A percentile compares a stretch with the other conserved stretches of the same genome.
These are phyloP conservation scores for Candida vartiovaarae DNA, from an alignment of 805 yeast genomes.

Conservation along the genomic window DNA sequence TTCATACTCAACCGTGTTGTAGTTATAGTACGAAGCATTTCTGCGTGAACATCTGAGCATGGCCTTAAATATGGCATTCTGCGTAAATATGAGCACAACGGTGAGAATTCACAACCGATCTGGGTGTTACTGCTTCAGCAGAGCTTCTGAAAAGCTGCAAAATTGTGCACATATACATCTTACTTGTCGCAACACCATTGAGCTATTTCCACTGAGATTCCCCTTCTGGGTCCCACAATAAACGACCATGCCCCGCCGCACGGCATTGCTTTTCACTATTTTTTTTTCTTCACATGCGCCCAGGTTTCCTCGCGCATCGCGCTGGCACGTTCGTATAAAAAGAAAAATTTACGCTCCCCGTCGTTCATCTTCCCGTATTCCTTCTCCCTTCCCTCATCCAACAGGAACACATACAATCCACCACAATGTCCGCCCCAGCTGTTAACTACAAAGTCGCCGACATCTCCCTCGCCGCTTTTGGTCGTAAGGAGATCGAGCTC, in stretches of 20 bases:
- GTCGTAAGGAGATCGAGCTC: slow-evolving; percentile 98
- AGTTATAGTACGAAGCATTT: too few relatives aligned
- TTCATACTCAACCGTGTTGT: too few relatives aligned
- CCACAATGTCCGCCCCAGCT: slow-evolving; percentile 50
- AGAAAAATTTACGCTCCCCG: neutral
- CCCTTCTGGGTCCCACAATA: too few relatives aligned
- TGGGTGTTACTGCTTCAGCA: too few relatives aligned
- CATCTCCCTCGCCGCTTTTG: slow-evolving; percentile 97
- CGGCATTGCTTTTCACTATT: neutral
- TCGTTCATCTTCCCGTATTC: neutral
- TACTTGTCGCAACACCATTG: too few relatives aligned
- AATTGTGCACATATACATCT: too few relatives aligned
- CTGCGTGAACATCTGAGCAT: neutral
- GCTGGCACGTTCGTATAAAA: neutral
- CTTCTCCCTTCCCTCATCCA: neutral
- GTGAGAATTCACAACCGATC: neutral
- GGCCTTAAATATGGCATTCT: neutral
- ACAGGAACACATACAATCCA: neutral
- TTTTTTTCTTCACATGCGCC: neutral
- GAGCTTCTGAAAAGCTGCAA: too few relatives aligned
- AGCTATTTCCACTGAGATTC: too few relatives aligned
- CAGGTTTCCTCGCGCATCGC: neutral
- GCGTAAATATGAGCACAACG: neutral
- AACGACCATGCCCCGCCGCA: too few relatives aligned
- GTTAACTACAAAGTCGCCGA: slow-evolving; percentile 92